Evolutionary conservation across 2,329 filamentous ascomycete species (phyloP).

Genomic region (Elsinoe australis): DNA sequence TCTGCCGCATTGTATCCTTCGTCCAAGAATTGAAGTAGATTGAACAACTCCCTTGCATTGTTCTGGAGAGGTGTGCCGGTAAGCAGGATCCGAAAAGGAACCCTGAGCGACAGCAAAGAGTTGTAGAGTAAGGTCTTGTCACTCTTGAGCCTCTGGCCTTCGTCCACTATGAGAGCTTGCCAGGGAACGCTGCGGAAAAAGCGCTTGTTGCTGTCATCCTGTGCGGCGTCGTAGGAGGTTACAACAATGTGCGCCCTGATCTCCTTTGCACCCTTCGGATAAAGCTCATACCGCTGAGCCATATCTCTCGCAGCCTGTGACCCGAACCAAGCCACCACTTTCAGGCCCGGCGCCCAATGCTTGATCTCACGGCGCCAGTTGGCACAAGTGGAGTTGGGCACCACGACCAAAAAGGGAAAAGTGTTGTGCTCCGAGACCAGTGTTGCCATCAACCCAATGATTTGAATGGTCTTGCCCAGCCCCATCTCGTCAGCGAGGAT

Average conservation of each 20-base stretch:
- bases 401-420: constrained; percentile 88
- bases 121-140: constrained; percentile 76
- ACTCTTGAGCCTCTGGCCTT: constrained; percentile 92
- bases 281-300: constrained; percentile 76
- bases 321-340: constrained; percentile 90
- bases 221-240: constrained; percentile 86
- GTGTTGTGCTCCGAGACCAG: constrained; percentile 57
- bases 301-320: constrained; percentile 65
- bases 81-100: constrained; percentile 76
- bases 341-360: constrained; percentile 76
- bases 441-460: constrained; percentile 72
- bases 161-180: constrained; percentile 85
- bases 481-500: constrained; percentile 98
- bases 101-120: constrained; percentile 62
- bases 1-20: constrained; percentile 58
- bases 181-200: constrained; percentile 68
- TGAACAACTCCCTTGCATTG: constrained; percentile 90
- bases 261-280: constrained; percentile 55
- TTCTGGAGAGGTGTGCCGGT: constrained; percentile 91
- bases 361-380: constrained; percentile 98
- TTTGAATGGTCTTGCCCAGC: constrained; percentile 91
- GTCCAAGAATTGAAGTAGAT: constrained; percentile 91
- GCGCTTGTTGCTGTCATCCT: constrained; percentile 59
- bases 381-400: constrained; percentile 90
- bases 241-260: constrained; percentile 87